Percentiles rank a stretch among this genome's conserved stretches.
Conservation (phyloP, 2,329 filamentous ascomycete genomes). For the Hymenoscyphus infarciens region DNA sequence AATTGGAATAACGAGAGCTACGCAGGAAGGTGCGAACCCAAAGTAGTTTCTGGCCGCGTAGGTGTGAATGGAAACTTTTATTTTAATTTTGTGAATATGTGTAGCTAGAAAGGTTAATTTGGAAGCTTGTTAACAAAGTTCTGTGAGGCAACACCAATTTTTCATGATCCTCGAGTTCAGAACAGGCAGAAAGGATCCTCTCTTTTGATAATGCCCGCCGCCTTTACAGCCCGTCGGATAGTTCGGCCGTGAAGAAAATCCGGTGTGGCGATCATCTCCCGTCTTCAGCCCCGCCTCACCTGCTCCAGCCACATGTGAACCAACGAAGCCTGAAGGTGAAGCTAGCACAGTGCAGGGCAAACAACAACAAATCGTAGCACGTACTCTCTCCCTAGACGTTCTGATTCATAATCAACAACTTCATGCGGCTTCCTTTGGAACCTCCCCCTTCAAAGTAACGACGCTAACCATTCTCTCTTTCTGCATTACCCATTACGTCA, state of each 20-base stretch:
- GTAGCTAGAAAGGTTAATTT: not conserved
- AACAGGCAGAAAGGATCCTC: not conserved
- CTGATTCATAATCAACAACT: not conserved
- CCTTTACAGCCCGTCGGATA: not conserved
- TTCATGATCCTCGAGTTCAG: not conserved
- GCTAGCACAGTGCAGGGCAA: no score
- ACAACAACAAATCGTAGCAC: not conserved
- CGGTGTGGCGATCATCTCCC: not conserved
- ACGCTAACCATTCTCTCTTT: not conserved
- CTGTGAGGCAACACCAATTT: not conserved
- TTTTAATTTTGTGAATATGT: not conserved
- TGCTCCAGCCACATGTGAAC: no score
- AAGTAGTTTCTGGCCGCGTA: no score
- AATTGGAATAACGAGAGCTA: no score
- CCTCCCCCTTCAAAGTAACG: not conserved
- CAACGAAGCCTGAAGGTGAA: no score
- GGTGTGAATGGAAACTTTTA: not conserved
- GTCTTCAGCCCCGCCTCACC: not conserved
- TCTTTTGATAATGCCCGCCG: not conserved
- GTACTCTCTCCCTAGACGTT: not conserved
- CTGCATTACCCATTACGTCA: not conserved
- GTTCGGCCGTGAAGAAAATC: not conserved
- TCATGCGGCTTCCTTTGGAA: not conserved
- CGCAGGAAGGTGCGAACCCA: not conserved
- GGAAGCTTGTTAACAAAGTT: not conserved